phyloP scores from a whole-genome alignment of 176 grass and related monocot species.

The Triticum aestivum region IWGSC_CS_RefSeq_v2.1 NC_057806.1:31107869-31108368 shows the following conservation, averaged over 20 bases:
- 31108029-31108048: no score
- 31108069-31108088: no score
- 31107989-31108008: no score
- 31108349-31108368: constrained; percentile 49
- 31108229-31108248: constrained; percentile 56
- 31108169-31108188: constrained; percentile 72
- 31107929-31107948: no score
- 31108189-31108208: constrained; percentile 73
- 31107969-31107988: no score
- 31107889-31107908: no score
- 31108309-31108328: constrained; percentile 64
- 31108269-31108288: constrained; percentile 74
- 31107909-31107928: no score
- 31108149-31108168: background rate
- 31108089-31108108: no score
- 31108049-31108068: no score
- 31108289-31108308: constrained; percentile 84
- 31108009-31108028: no score
- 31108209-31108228: constrained; percentile 58
- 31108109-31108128: background rate
- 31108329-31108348: constrained; percentile 68
- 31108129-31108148: background rate
- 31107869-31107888: no score
- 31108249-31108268: constrained; percentile 71
- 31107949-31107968: no score